These are phyloP conservation scores for Camelina hispida DNA, from an alignment of 345 rosid species.

Conservation along the genomic window DNA sequence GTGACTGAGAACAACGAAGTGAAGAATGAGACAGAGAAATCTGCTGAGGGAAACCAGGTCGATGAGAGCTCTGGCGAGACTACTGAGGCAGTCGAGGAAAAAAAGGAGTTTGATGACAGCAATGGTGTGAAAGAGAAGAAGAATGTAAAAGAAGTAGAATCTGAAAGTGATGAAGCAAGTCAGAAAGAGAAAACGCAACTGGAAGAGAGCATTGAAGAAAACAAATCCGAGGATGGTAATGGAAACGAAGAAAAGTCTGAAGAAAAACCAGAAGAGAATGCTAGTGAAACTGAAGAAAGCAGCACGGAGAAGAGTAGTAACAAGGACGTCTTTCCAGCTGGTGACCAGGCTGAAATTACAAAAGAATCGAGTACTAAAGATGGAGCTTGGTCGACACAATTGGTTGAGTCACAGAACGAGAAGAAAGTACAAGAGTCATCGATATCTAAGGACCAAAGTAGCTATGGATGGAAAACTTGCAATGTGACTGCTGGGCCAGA, in stretches of 20 bases:
- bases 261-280: constrained; percentile 39
- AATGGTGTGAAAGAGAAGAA: constrained; percentile 41
- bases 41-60: constrained; percentile 34
- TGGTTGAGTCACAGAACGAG: constrained; percentile 80
- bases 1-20: constrained; percentile 38
- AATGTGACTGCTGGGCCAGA: constrained; percentile 89
- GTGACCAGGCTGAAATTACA: constrained; percentile 61
- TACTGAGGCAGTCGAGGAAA: constrained; percentile 46
- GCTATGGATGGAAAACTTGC: constrained; percentile 75
- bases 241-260: constrained; percentile 41
- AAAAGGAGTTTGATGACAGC: constrained; percentile 38
- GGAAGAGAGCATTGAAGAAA: constrained; percentile 50
- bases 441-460: constrained; percentile 44
- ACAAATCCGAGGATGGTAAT: constrained; percentile 34
- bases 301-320: constrained; percentile 46
- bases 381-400: constrained; percentile 77
- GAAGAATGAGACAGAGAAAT: constrained; percentile 39
- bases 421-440: constrained; percentile 62
- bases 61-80: constrained; percentile 46
- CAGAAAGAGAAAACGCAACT: constrained; percentile 44
- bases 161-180: constrained; percentile 40
- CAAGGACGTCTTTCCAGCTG: constrained; percentile 48
- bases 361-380: constrained; percentile 57
- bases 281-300: constrained; percentile 34
- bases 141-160: constrained; percentile 38